phyloP scores from a whole-genome alignment of 495 filamentous ascomycete genomes.

The Daldinia vernicosa region DNA sequence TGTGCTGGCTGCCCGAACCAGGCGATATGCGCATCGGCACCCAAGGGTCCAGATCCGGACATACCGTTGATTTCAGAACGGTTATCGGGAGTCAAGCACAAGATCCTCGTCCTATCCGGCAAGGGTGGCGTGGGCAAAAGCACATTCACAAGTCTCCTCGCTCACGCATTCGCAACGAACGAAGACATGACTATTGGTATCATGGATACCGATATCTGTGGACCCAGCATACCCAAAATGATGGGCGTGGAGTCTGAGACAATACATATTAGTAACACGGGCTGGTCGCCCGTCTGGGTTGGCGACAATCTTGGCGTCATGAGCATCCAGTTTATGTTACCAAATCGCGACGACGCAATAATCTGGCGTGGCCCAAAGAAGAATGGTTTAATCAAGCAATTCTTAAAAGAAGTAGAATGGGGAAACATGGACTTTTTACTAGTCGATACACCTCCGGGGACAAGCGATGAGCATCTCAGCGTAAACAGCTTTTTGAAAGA shows the following conservation, averaged over 20 bases:
- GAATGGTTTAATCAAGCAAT: constrained; percentile 97
- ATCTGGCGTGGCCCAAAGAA: constrained; percentile 99
- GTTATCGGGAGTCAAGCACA: constrained; percentile 82
- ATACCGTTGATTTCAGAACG: constrained; percentile 86
- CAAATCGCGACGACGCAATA: constrained; percentile 88
- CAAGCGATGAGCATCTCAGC: constrained; percentile 91
- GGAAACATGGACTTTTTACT: constrained; percentile 91
- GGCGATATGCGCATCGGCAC: constrained; percentile 89
- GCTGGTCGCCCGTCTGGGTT: constrained; percentile 95
- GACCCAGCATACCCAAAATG: constrained; percentile 96
- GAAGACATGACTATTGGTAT: constrained; percentile 80
- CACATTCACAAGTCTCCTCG: constrained; percentile 86
- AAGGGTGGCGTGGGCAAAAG: constrained; percentile 98
- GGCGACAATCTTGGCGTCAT: constrained; percentile 90
- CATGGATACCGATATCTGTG: constrained; percentile 97
- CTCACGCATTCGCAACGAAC: constrained; percentile 85
- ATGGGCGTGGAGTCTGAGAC: constrained; percentile 94
- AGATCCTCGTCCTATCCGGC: constrained; percentile 89
- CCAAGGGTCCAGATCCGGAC: constrained; percentile 96
- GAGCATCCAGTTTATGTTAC: constrained; percentile 98
- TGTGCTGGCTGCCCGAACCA: constrained; percentile 97
- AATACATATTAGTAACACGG: constrained; percentile 80
- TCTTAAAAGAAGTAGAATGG: constrained; percentile 97
- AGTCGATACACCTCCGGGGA: constrained; percentile 95
- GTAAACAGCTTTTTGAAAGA: constrained; percentile 90